phyloP scores from a whole-genome alignment of 2,329 filamentous ascomycete genomes.

The Apiospora sp. region DNA sequence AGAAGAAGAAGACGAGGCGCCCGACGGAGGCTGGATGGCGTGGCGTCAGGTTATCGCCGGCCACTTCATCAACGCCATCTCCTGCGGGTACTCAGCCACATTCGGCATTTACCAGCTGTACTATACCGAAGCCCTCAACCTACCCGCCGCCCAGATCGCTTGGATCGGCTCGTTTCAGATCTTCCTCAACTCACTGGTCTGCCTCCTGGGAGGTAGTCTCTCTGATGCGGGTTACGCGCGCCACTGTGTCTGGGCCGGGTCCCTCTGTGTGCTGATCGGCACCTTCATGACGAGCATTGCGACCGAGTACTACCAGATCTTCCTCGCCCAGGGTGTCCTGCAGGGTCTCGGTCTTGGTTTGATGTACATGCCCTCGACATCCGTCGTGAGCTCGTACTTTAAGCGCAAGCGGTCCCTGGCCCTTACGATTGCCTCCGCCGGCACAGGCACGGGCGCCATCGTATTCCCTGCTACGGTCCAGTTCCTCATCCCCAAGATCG shows the following conservation, averaged over 20 bases:
- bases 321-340: conserved; percentile 57
- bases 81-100: conserved; percentile 58
- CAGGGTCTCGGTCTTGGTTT: conserved; percentile 58
- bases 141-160: conserved; percentile 45
- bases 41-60: conserved; percentile 60
- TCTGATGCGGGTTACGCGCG: conserved; percentile 45
- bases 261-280: conserved; percentile 48
- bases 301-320: conserved; percentile 49
- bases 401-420: conserved; percentile 62
- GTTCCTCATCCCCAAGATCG: conserved; percentile 66
- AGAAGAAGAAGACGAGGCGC: conserved; percentile 35
- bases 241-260: conserved; percentile 39
- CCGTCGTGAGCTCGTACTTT: conserved; percentile 67
- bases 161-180: conserved; percentile 54
- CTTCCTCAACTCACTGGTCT: conserved; percentile 44
- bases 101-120: conserved; percentile 59
- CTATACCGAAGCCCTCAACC: conserved; percentile 46
- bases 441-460: conserved; percentile 68
- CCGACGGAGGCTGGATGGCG: conserved; percentile 55
- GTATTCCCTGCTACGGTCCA: conserved; percentile 67
- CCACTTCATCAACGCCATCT: conserved; percentile 56
- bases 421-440: conserved; percentile 65
- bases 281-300: conserved; percentile 48
- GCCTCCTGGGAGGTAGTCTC: conserved; percentile 41
- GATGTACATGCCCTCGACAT: conserved; percentile 60